phyloP scores from a whole-genome alignment of 2,329 filamentous ascomycete species.

The Fusarium sp. region DNA sequence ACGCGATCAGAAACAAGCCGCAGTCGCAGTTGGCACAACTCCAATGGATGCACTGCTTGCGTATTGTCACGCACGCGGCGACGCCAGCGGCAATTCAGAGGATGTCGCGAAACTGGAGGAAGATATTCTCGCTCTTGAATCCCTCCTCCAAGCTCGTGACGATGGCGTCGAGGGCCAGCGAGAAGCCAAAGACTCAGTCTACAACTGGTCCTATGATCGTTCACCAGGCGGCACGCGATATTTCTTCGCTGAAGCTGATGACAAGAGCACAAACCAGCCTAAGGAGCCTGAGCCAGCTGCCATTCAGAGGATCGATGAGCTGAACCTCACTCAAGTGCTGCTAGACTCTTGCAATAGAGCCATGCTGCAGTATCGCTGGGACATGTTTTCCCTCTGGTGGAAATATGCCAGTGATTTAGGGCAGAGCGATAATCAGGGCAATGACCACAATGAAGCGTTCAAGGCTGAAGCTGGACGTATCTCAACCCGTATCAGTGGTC shows the following conservation, averaged over 20 bases:
- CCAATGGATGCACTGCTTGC: conserved; percentile 50
- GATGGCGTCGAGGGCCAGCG: conserved; percentile 45
- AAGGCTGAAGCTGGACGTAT: neutral
- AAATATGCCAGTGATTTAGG: conserved; percentile 35
- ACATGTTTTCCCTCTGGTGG: conserved; percentile 54
- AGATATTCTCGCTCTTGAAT: conserved; percentile 40
- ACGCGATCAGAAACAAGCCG: conserved; percentile 33
- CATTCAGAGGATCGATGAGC: neutral
- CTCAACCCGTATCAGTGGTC: neutral
- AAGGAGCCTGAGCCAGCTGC: neutral
- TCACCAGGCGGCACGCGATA: conserved; percentile 40
- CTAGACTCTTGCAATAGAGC: conserved; percentile 33
- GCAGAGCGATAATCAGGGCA: neutral
- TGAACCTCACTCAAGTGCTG: conserved; percentile 37
- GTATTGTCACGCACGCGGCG: conserved; percentile 42
- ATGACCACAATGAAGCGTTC: neutral
- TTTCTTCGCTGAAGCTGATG: conserved; percentile 32
- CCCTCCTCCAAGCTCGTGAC: conserved; percentile 41
- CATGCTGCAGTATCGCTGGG: conserved; percentile 45
- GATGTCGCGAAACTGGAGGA: conserved; percentile 36
- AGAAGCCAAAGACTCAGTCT: conserved; percentile 42
- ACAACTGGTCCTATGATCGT: conserved; percentile 44
- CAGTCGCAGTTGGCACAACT: conserved; percentile 47
- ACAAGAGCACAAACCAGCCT: conserved; percentile 1
- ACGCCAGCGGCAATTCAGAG: conserved; percentile 12